Evolutionary conservation across 1,139 yeast species (phyloP).

Genomic region (Yamadazyma spencermartinsiae): DNA sequence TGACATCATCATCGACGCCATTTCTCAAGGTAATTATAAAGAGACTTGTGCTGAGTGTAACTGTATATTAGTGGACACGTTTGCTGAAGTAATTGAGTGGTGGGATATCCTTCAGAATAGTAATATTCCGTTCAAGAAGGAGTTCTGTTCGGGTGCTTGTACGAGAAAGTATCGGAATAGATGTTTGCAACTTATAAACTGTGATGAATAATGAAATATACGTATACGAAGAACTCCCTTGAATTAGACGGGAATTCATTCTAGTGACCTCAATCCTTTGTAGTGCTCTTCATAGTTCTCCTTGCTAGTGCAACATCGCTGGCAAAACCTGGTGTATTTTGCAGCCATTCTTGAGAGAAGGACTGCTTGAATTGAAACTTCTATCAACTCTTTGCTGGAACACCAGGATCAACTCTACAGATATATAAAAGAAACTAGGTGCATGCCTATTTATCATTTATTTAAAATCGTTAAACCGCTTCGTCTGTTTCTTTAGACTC

Average conservation of each 20-base stretch:
- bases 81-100: constrained; percentile 47
- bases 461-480: not conserved
- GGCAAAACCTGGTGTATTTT: no score
- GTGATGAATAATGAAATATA: not conserved
- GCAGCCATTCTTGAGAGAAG: no score
- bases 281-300: no score
- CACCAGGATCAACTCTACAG: no score
- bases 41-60: constrained; percentile 41
- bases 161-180: constrained; percentile 25
- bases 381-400: no score
- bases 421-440: no score
- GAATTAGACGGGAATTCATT: constrained; percentile 16
- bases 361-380: no score
- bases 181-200: constrained; percentile 6
- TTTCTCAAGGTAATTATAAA: constrained; percentile 38
- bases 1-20: constrained; percentile 34
- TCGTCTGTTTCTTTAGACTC: not conserved
- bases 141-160: constrained; percentile 44
- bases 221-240: not conserved
- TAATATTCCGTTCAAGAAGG: constrained; percentile 38
- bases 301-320: no score
- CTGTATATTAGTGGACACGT: constrained; percentile 39
- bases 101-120: constrained; percentile 45
- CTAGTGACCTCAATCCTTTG: no score
- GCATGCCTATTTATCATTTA: no score